Percentiles rank a stretch among this genome's conserved stretches.
Conservation (phyloP, 306 rosid genomes). For the Begonia peltatifolia region DNA sequence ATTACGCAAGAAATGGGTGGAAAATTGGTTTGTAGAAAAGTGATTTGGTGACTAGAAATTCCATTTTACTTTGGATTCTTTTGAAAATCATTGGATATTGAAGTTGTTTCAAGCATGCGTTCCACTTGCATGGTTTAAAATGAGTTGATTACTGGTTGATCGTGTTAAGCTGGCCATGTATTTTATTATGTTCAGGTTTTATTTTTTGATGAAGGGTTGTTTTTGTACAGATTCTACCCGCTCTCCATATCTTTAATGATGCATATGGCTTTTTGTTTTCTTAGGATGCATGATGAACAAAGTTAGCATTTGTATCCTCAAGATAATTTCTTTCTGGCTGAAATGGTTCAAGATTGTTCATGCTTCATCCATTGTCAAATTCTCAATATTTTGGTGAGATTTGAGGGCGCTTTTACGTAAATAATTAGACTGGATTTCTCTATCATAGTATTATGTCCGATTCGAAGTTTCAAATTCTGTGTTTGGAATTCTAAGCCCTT, state of each 20-base stretch:
- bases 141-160: background rate
- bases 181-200: background rate
- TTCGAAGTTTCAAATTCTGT: no score
- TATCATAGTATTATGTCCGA: no score
- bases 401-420: background rate
- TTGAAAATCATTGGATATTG: conserved; percentile 2
- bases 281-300: background rate
- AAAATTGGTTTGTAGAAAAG: background rate
- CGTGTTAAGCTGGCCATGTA: background rate
- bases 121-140: background rate
- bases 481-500: background rate
- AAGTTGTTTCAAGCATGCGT: background rate
- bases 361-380: background rate
- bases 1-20: background rate
- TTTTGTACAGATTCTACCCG: no score
- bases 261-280: background rate
- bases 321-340: background rate
- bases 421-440: background rate
- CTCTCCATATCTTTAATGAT: background rate
- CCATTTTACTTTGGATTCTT: conserved; percentile 6
- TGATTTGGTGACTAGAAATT: background rate
- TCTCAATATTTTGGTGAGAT: background rate
- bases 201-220: background rate
- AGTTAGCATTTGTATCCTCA: background rate
- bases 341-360: background rate